Conservation (phyloP, 169 alveolate species). For the Babesia bovis region DNA sequence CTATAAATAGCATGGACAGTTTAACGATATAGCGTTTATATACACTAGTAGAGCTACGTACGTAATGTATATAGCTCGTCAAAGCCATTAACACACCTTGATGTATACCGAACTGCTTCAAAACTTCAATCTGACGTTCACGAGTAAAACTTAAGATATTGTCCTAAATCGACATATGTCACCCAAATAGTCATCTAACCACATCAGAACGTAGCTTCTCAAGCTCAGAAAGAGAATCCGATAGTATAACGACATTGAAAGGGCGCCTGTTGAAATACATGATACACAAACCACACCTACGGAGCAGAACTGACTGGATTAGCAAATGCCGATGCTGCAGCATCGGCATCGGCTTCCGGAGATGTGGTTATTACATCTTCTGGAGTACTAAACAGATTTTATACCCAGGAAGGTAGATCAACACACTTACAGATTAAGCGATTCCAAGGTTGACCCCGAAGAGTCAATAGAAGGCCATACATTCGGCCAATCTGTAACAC, state of each 20-base stretch:
- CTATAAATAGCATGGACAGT: background rate
- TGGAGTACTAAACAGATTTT: constrained; percentile 14
- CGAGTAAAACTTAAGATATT: constrained; percentile 11
- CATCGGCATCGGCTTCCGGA: constrained; percentile 25
- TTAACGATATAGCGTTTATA: background rate
- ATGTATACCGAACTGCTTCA: background rate
- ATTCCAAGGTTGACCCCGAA: constrained; percentile 44
- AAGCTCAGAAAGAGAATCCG: constrained; percentile 19
- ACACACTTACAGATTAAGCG: constrained; percentile 29
- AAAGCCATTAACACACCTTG: constrained; percentile 6
- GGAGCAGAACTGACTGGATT: constrained; percentile 19
- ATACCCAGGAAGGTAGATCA: background rate
- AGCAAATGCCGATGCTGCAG: constrained; percentile 38
- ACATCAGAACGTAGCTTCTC: constrained; percentile 30
- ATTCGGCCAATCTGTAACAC: constrained; percentile 1
- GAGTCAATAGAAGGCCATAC: background rate
- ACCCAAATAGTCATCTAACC: background rate
- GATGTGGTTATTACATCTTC: constrained; percentile 45
- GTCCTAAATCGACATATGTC: background rate
- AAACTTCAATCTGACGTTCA: constrained; percentile 1
- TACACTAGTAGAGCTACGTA: background rate
- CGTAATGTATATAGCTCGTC: too few relatives aligned
- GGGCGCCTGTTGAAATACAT: constrained; percentile 6
- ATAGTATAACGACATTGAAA: constrained; percentile 23
- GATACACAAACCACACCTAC: background rate